Percentiles rank a stretch among this genome's conserved stretches.
phyloP scores from a whole-genome alignment of 1,284 basidiomycete genomes.

The Malassezia restricta region DNA sequence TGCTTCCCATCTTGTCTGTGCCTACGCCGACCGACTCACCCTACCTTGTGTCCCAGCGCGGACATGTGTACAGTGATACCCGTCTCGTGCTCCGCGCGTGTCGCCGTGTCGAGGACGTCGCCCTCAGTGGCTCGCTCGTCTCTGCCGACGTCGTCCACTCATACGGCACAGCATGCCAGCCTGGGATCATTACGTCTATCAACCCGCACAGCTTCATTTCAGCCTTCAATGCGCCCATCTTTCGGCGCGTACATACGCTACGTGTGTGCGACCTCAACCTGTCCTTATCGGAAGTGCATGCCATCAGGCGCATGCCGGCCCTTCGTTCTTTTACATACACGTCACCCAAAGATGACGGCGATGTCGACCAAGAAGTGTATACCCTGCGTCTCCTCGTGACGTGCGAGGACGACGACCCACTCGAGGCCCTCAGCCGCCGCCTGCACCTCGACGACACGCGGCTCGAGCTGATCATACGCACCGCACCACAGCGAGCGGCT shows the following conservation, averaged over 20 bases:
- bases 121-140: slow-evolving; percentile 34
- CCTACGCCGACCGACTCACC: slow-evolving; percentile 20
- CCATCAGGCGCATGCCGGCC: slow-evolving; percentile 29
- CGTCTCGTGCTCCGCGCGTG: slow-evolving; percentile 31
- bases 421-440: slow-evolving; percentile 1
- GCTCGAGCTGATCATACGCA: neutral
- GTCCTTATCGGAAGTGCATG: slow-evolving; percentile 33
- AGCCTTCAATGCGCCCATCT: slow-evolving; percentile 38
- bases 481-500: neutral
- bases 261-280: slow-evolving; percentile 36
- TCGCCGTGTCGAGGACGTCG: slow-evolving; percentile 30
- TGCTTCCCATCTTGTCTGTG: slow-evolving; percentile 33
- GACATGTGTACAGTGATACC: slow-evolving; percentile 18
- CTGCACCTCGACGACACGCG: neutral
- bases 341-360: slow-evolving; percentile 35
- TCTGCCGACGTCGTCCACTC: slow-evolving; percentile 25
- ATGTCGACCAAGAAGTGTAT: slow-evolving; percentile 23
- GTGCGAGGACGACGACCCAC: neutral
- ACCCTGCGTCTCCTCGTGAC: slow-evolving; percentile 22
- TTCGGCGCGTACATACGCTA: slow-evolving; percentile 26
- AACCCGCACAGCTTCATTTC: slow-evolving; percentile 41
- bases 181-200: slow-evolving; percentile 29
- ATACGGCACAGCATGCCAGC: slow-evolving; percentile 42
- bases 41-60: slow-evolving; percentile 23
- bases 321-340: slow-evolving; percentile 30